Evolutionary conservation across 805 yeast genomes (phyloP), one percentile per base, ranked within the genome.

Genomic region (Blastobotrys peoriensis): DNA sequence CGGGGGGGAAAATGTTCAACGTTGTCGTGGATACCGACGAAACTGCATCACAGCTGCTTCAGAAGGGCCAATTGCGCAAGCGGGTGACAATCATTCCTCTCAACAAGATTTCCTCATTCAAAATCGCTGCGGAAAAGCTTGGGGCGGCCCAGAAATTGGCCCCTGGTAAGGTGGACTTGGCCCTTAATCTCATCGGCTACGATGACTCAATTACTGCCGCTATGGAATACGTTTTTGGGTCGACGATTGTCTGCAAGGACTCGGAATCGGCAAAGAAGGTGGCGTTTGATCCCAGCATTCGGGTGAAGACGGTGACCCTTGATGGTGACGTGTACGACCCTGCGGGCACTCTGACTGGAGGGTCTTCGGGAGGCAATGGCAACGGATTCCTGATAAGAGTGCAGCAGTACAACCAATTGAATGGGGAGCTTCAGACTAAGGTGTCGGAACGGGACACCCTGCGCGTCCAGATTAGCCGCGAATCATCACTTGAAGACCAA

Each of bases 261-360:
- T 85, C 96, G 0, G 82, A 83, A 13, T 80, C 95, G 0, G 98
- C 98, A 0, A 83, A 89, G 54, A 70, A 73, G 39, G 83, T 93
- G n/a, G 86, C 97, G 0, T 87, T 88, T 61, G 80, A 89, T 60
- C 93, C 91, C 0, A 74, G 78, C 44, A 79, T 91, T 13, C 73
- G 86, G 50, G 73, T 89, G 0, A 79, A 88, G 56, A 81, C 94
- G 23, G 87, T 94, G 13, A 93, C 99, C 0, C 62, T 85, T 27
- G 89, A 88, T 43, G 99, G 98, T 41, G 98, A 93, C 62, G 75
- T 83, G 8, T 93, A 89, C 64, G 98, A 93, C 60, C 98, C 98
- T 0, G 87, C 83, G 53, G 99, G 99, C 13, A 86, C 95, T 5
- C 69, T 93, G 21, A 85, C 96, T 1, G 99, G 99, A 39, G 98